These are phyloP conservation scores for Xylogone sp. DNA, from an alignment of 2,329 filamentous ascomycete genomes.

Conservation along the genomic window DNA sequence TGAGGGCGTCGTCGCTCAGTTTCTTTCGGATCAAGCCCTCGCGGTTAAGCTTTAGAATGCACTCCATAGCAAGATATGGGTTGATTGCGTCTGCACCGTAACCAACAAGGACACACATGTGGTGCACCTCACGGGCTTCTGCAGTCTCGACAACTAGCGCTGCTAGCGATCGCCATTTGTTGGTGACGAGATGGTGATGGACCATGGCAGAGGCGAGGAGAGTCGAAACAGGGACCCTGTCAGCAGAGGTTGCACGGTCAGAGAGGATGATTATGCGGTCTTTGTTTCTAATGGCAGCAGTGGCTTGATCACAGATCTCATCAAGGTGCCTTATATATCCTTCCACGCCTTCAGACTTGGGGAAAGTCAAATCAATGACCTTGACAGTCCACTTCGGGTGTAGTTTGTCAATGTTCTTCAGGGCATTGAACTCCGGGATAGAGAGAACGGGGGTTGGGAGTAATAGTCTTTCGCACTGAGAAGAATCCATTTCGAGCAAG, in stretches of 20 bases:
- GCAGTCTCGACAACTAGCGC: conserved; percentile 88
- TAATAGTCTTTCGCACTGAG: conserved; percentile 81
- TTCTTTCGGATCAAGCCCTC: conserved; percentile 92
- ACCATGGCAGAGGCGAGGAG: conserved; percentile 89
- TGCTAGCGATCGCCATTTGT: conserved; percentile 89
- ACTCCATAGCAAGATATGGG: conserved; percentile 93
- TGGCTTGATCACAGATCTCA: conserved; percentile 80
- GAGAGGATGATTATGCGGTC: conserved; percentile 87
- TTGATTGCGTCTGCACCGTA: conserved; percentile 94
- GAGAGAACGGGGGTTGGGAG: conserved; percentile 87
- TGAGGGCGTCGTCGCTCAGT: conserved; percentile 74
- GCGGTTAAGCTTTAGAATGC: conserved; percentile 92
- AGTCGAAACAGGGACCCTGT: conserved; percentile 81
- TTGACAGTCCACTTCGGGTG: conserved; percentile 83
- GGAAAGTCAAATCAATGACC: conserved; percentile 89
- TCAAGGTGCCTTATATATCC: conserved; percentile 88
- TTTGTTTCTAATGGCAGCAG: conserved; percentile 75
- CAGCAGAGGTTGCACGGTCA: conserved; percentile 77
- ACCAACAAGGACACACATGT: conserved; percentile 96
- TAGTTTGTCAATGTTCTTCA: conserved; percentile 71
- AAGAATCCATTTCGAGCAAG: conserved; percentile 85
- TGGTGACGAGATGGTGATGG: conserved; percentile 90
- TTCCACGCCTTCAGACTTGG: conserved; percentile 75
- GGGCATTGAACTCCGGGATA: conserved; percentile 83
- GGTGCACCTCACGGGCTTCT: conserved; percentile 94